Conservation (phyloP, 1,139 yeast species). For the Maudiozyma humilis region DNA sequence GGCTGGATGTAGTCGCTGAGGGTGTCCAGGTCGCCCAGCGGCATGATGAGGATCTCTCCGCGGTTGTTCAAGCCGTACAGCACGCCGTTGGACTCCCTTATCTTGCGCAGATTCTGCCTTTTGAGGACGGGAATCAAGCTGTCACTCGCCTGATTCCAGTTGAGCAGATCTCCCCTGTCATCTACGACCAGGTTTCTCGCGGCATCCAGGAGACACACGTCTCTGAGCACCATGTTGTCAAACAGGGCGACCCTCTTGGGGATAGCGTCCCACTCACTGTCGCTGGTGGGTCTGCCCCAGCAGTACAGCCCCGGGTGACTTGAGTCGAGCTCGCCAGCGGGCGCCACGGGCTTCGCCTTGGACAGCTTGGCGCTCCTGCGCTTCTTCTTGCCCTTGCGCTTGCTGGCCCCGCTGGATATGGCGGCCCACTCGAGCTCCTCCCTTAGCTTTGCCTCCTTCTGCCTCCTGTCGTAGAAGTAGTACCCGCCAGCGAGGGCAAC, state of each 20-base stretch:
- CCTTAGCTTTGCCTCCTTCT: neutral
- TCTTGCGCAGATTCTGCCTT: constrained; percentile 40
- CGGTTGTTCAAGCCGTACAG: constrained; percentile 52
- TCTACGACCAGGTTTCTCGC: constrained; percentile 54
- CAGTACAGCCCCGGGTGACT: constrained; percentile 45
- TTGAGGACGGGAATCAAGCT: constrained; percentile 16
- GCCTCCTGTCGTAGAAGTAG: neutral
- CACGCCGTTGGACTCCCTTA: constrained; percentile 45
- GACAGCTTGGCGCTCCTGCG: constrained; percentile 10
- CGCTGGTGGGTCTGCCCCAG: constrained; percentile 38
- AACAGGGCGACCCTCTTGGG: constrained; percentile 60
- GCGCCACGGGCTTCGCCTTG: constrained; percentile 22
- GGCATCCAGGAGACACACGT: constrained; percentile 44
- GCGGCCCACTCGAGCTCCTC: constrained; percentile 1
- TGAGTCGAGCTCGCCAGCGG: constrained; percentile 29
- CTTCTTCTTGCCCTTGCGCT: constrained; percentile 15
- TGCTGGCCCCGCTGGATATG: neutral
- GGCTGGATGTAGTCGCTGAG: constrained; percentile 20
- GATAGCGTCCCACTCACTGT: constrained; percentile 30
- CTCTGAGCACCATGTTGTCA: constrained; percentile 51
- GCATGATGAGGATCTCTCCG: constrained; percentile 47
- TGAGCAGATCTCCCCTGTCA: constrained; percentile 64
- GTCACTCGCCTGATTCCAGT: constrained; percentile 41
- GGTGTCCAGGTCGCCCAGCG: constrained; percentile 27
- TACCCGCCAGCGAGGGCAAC: neutral